Base-by-base conservation (phyloP, 2,329 filamentous ascomycete species). In the Aspergillus amoenus region DNA sequence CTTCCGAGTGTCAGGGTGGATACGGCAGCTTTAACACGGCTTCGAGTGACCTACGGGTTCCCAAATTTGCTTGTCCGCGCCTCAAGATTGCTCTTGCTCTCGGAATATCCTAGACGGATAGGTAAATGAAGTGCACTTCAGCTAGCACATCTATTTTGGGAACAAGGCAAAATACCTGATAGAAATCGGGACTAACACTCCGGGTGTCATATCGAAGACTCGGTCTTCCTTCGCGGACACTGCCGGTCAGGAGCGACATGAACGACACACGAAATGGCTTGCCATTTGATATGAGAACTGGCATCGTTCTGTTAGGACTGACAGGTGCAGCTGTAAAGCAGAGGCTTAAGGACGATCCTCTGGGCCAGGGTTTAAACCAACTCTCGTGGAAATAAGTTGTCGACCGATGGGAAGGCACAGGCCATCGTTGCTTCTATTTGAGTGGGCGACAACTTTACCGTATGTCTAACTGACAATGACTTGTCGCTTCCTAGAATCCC, bases 241-340 rank as follows among this genome's bases (percentile, higher is more conserved):
- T 45, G 13, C 49, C 55, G 18, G 32, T 59, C 32, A 57, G 50
- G 22, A 58, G 49, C 32, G 49, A 49, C n/a, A 49, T 57, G 43
- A 63, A 48, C 3, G 55, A 50, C 12, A 64, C 41, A 11, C 50
- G 50, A 22, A 59, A 59, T 22, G 18, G 47, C 40, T 44, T 60
- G 43, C 61, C 57, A 21, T 62, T 53, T 7, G 60, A 50, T 18
- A 59, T 32, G 37, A 63, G 50, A 21, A 56, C 37, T 17, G 61
- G 63, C 63, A 64, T 64, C 8, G 32, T 6, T n/a, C 15, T 40
- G 45, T n/a, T 44, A 17, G 32, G 30, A 1, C 22, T 11, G 4
- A 34, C 17, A 12, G 12, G 5, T 30, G 15, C 22, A 22, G 15
- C 11, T 13, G 42, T 18, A 44, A 37, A 37, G n/a, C 32, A 37